phyloP scores from a whole-genome alignment of 2,329 filamentous ascomycete species.

The Chaetomiaceae sp. region DNA sequence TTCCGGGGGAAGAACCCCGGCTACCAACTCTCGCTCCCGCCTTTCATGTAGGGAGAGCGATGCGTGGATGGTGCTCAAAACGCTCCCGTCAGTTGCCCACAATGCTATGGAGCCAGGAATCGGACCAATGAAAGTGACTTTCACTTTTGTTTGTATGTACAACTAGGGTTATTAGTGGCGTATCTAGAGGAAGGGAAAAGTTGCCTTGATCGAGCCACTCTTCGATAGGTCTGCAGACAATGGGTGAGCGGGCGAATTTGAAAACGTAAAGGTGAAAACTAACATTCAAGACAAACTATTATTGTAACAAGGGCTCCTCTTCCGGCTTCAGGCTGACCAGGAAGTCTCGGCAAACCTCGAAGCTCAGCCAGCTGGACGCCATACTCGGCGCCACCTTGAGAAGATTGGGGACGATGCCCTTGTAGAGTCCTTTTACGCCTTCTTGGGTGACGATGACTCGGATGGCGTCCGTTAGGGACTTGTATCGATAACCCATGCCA shows the following conservation, averaged over 20 bases:
- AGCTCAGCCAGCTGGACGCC: conserved; percentile 97
- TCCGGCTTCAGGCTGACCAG: conserved; percentile 58
- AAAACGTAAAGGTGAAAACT: too few relatives aligned
- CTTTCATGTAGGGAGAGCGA: conserved; percentile 58
- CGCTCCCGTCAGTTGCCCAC: neutral
- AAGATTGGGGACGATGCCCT: conserved; percentile 90
- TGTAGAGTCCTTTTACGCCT: conserved; percentile 82
- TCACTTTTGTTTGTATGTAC: conserved; percentile 15
- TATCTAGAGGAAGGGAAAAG: conserved; percentile 17
- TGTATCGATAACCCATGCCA: conserved; percentile 95
- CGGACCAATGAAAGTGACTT: neutral
- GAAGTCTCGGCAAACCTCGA: conserved; percentile 88
- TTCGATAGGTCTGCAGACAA: neutral
- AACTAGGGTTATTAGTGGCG: conserved; percentile 15
- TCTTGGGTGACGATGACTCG: conserved; percentile 77
- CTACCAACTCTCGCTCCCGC: conserved; percentile 91
- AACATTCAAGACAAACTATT: too few relatives aligned
- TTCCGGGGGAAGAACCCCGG: conserved; percentile 94
- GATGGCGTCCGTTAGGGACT: conserved; percentile 78
- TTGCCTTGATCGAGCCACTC: neutral
- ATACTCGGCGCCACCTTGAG: conserved; percentile 97
- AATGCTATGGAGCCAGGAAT: neutral
- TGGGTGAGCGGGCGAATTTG: too few relatives aligned
- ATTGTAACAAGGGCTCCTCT: conserved; percentile 30
- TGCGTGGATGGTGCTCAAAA: neutral